Evolutionary conservation across 2,329 filamentous ascomycete species (phyloP), one percentile per base, ranked within the genome.

Genomic region (Colletotrichum destructivum): DNA sequence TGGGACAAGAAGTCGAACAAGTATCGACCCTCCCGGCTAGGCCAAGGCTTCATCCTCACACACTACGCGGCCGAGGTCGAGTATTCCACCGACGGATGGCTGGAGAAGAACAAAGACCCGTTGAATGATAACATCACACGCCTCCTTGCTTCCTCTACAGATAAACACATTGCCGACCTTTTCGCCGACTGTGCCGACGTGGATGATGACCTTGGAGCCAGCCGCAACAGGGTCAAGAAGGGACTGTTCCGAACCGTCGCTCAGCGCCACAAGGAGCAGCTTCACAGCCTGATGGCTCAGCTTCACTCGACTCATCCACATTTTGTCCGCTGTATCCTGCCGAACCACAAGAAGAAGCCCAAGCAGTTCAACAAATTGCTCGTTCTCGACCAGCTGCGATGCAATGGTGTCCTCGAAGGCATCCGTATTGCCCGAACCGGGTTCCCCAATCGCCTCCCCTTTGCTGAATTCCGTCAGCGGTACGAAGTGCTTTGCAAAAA

Each of bases 61-160:
- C 96, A 99, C 80, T 99, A 99, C 79, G 96, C 96, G 31, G 95
- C 96, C 35, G 96, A 98, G 81, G 96, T 99, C 3, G 97, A 99
- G 81, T 99, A 99, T 81, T 95, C 93, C 0, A 99, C 96, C 0
- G 91, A 96, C 68, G 93, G 93, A 69, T 99, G 96, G 96, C 85
- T 99, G 44, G 96, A 98, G 82, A 99, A 98, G 88, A 99, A 99
- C 86, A 99, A 99, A 81, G 96, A 99, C 78, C 97, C 96, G 1
- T 83, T 99, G 56, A 98, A 98, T 77, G 97, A 99, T 86, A 99
- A 98, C 74, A 89, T 99, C 73, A 99, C 97, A 0, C 90, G 94
- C 26, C 88, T 99, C 9, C 88, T 99, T 46, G 94, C 95, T 47
- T 87, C 88, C 16, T 99, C 97, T 1, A 90, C 88, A 2, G 92